Conservation (phyloP, 305 asterid genomes). For the Fraxinus greggii region DNA sequence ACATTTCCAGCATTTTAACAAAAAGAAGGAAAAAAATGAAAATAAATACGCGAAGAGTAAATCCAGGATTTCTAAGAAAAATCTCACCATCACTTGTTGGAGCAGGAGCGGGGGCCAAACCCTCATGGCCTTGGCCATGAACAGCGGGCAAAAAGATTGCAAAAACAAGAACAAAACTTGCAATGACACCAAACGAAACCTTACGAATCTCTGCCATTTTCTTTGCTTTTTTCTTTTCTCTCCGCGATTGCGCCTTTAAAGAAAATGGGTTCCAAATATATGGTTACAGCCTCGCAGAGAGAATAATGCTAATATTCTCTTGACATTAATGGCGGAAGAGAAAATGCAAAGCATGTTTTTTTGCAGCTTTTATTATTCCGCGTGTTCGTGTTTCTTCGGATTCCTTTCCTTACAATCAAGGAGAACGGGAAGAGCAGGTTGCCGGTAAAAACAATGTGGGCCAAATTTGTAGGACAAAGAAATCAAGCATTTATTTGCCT, state of each 20-base stretch:
- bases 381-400: conserved; percentile 21
- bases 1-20: not conserved
- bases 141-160: conserved; percentile 44
- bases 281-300: conserved; percentile 25
- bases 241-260: conserved; percentile 22
- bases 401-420: conserved; percentile 6
- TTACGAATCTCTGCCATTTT: conserved; percentile 35
- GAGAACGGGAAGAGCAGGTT: not conserved
- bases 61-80: not conserved
- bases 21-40: not conserved
- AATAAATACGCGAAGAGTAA: not conserved
- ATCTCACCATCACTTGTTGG: conserved; percentile 54
- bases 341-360: conserved; percentile 35
- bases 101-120: conserved; percentile 54
- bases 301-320: conserved; percentile 18
- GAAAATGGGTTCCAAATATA: not conserved
- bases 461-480: too few relatives aligned
- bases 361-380: conserved; percentile 28
- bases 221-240: conserved; percentile 19
- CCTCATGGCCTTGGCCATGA: conserved; percentile 42
- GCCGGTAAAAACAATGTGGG: not conserved
- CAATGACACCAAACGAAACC: conserved; percentile 32
- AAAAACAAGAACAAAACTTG: conserved; percentile 40
- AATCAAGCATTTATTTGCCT: too few relatives aligned
- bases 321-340: conserved; percentile 17